Conservation (phyloP, 257 asterid genomes). For the Solanum bukasovii region DNA sequence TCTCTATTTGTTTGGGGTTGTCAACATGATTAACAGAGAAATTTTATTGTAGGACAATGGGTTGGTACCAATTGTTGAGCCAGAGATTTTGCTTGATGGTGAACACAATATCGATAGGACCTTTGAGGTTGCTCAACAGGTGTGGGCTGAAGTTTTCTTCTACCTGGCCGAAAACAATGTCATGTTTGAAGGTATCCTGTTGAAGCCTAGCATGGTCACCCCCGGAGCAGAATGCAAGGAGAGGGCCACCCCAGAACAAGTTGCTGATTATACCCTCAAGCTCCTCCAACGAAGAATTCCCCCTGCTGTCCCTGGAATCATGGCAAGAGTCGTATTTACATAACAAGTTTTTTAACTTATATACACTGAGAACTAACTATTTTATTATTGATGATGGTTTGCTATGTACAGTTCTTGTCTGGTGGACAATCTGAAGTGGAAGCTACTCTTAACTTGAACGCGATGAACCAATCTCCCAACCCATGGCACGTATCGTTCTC, state of each 20-base stretch:
- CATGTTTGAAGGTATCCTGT: conserved; percentile 55
- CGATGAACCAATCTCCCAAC: conserved; percentile 57
- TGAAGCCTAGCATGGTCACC: conserved; percentile 78
- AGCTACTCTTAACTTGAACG: conserved; percentile 61
- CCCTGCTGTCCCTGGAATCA: conserved; percentile 68
- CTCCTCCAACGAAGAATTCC: conserved; percentile 60
- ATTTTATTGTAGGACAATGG: conserved; percentile 52
- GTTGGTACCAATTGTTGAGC: conserved; percentile 76
- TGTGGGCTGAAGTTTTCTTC: conserved; percentile 74
- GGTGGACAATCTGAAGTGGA: conserved; percentile 75
- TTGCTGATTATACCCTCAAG: conserved; percentile 56
- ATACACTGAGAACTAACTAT: not conserved
- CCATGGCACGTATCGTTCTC: conserved; percentile 76
- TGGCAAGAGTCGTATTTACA: conserved; percentile 21
- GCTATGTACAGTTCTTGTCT: conserved; percentile 41
- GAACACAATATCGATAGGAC: conserved; percentile 65
- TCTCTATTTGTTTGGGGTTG: not conserved
- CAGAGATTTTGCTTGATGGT: conserved; percentile 64
- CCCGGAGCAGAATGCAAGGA: conserved; percentile 63
- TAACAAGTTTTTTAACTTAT: not conserved
- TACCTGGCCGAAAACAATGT: conserved; percentile 61
- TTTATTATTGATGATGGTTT: not conserved
- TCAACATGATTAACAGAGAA: not conserved
- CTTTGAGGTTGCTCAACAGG: conserved; percentile 54
- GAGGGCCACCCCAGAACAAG: conserved; percentile 43